These are phyloP conservation scores for Cladophialophora psammophila DNA, from an alignment of 2,329 filamentous ascomycete species.

Conservation along the genomic window DNA sequence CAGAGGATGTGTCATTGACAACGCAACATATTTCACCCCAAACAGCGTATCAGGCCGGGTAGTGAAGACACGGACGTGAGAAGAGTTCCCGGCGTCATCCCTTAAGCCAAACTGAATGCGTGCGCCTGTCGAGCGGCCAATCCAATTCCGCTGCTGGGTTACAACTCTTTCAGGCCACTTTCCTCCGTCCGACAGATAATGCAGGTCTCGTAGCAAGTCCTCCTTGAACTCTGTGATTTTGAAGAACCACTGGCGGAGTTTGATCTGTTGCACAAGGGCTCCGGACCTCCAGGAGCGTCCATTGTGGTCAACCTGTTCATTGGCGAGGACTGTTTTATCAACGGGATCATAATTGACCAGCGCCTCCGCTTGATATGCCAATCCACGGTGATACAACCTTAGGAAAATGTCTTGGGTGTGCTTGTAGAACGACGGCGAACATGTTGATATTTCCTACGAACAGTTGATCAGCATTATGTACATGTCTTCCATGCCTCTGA, in stretches of 20 bases:
- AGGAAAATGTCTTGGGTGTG: conserved; percentile 89
- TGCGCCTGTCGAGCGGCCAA: conserved; percentile 79
- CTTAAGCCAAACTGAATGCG: conserved; percentile 73
- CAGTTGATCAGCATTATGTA: conserved; percentile 41
- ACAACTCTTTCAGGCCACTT: conserved; percentile 85
- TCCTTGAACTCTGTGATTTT: conserved; percentile 82
- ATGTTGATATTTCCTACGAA: conserved; percentile 79
- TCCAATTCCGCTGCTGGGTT: conserved; percentile 86
- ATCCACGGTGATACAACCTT: conserved; percentile 73
- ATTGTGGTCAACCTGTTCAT: conserved; percentile 86
- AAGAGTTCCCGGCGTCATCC: conserved; percentile 40
- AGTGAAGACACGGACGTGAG: conserved; percentile 72
- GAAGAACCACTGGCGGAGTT: conserved; percentile 91
- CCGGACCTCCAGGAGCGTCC: conserved; percentile 83
- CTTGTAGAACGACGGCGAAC: conserved; percentile 84
- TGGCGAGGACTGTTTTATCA: conserved; percentile 87
- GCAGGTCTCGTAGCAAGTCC: conserved; percentile 73
- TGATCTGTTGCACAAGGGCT: conserved; percentile 91
- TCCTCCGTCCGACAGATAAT: conserved; percentile 66
- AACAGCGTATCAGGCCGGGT: conserved; percentile 87
- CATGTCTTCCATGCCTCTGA: conserved; percentile 41
- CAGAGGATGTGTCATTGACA: conserved; percentile 75
- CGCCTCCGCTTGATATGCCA: conserved; percentile 84
- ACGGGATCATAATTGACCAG: conserved; percentile 90
- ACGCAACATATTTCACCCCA: conserved; percentile 82